Percentiles rank a stretch among this genome's conserved stretches.
phyloP scores from a whole-genome alignment of 306 rosid species.

The Cercis canadensis region DNA sequence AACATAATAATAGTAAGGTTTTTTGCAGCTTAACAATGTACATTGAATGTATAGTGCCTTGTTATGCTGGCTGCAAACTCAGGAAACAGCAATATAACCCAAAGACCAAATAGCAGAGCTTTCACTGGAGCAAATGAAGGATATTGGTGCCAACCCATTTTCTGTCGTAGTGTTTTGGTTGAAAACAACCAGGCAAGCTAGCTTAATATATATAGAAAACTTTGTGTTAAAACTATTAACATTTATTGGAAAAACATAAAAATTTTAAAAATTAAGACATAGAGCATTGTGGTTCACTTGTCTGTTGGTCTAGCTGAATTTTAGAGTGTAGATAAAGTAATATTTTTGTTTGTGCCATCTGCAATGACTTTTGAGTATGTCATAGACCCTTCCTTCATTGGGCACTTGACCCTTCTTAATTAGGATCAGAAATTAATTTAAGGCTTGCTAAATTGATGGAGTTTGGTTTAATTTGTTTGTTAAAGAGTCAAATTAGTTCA shows the following conservation, averaged over 20 bases:
- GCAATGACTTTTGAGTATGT: constrained; percentile 22
- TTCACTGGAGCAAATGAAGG: constrained; percentile 44
- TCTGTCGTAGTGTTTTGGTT: constrained; percentile 18
- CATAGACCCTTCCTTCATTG: constrained; percentile 6
- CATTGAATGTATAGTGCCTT: constrained; percentile 82
- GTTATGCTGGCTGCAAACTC: constrained; percentile 56
- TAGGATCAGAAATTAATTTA: no score
- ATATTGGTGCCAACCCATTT: constrained; percentile 43
- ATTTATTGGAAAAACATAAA: not conserved
- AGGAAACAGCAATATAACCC: constrained; percentile 43
- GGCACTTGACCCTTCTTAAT: no score
- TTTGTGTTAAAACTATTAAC: not conserved
- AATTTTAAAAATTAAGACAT: not conserved
- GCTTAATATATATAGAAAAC: constrained; percentile 33
- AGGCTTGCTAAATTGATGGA: no score
- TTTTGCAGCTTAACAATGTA: constrained; percentile 23
- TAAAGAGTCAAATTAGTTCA: constrained; percentile 47
- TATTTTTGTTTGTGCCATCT: constrained; percentile 24
- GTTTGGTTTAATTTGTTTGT: constrained; percentile 28
- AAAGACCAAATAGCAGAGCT: constrained; percentile 48
- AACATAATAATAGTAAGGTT: no score
- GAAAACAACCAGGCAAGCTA: constrained; percentile 1
- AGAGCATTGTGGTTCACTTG: constrained; percentile 24
- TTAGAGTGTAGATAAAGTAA: constrained; percentile 84
- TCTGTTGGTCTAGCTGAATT: constrained; percentile 76